Percentiles rank a stretch among this genome's conserved stretches.
Evolutionary conservation across 2,329 filamentous ascomycete genomes (phyloP).

Genomic region (Macrophomina phaseolina): DNA sequence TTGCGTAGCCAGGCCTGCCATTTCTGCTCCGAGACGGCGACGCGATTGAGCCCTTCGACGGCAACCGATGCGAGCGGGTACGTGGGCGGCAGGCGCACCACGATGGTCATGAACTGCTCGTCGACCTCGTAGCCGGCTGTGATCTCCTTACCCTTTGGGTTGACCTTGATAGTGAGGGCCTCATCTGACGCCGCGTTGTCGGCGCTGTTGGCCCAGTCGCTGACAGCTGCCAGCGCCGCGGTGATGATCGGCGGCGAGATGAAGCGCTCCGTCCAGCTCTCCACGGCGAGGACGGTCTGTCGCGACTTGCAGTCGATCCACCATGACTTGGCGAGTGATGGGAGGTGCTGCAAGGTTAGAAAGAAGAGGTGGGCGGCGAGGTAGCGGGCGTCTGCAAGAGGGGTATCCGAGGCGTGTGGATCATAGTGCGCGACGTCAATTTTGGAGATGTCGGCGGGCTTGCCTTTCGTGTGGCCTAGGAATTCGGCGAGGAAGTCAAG

Average conservation of each 20-base stretch:
- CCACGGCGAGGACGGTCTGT: conserved; percentile 79
- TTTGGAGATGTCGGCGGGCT: conserved; percentile 72
- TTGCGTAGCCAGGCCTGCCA: conserved; percentile 91
- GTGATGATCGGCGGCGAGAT: conserved; percentile 75
- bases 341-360: conserved; percentile 75
- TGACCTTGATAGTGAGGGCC: conserved; percentile 72
- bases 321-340: conserved; percentile 82
- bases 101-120: conserved; percentile 81
- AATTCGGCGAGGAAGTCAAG: conserved; percentile 84
- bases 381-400: conserved; percentile 74
- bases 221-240: conserved; percentile 70
- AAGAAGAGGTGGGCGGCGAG: conserved; percentile 87
- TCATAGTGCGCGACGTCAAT: conserved; percentile 70
- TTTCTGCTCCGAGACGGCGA: conserved; percentile 87
- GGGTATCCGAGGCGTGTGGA: conserved; percentile 45
- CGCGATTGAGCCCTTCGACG: conserved; percentile 78
- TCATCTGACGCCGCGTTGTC: conserved; percentile 51
- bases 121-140: conserved; percentile 87
- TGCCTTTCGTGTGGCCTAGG: conserved; percentile 76
- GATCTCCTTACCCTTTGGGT: conserved; percentile 73
- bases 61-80: conserved; percentile 83
- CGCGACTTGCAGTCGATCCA: conserved; percentile 79
- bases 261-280: conserved; percentile 74
- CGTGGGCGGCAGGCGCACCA: conserved; percentile 77
- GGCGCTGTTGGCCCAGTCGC: conserved; percentile 64